Evolutionary conservation across 805 yeast genomes (phyloP).

Genomic region (Ogataea salicorniae): DNA sequence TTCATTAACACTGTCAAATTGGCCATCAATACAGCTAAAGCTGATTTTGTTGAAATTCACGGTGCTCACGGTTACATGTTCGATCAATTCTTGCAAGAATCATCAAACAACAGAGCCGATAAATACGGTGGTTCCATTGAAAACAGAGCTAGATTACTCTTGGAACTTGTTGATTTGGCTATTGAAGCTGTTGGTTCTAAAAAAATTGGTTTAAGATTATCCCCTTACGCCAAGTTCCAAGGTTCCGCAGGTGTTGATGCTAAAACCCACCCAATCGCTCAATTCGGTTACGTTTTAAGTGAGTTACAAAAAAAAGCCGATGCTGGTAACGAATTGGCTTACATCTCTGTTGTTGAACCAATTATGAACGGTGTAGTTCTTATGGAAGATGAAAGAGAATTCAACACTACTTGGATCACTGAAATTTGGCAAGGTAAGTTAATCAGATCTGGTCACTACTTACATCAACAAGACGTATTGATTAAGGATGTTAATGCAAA

Average conservation of each 20-base stretch:
- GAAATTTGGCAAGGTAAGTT: slow-evolving; percentile 33
- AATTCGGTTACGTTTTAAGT: slow-evolving; percentile 34
- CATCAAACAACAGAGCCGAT: slow-evolving; percentile 36
- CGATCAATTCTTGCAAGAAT: slow-evolving; percentile 35
- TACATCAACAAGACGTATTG: slow-evolving; percentile 25
- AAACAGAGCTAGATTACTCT: slow-evolving; percentile 34
- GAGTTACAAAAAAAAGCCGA: slow-evolving; percentile 36
- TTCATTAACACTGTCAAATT: slow-evolving; percentile 42
- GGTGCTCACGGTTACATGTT: slow-evolving; percentile 37
- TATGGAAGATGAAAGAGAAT: slow-evolving; percentile 1
- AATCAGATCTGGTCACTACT: slow-evolving; percentile 18
- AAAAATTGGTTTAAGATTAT: slow-evolving; percentile 42
- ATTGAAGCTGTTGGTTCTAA: slow-evolving; percentile 47
- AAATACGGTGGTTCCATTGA: slow-evolving; percentile 42
- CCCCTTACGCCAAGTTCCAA: slow-evolving; percentile 40
- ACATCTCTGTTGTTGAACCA: slow-evolving; percentile 29
- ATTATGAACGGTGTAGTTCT: slow-evolving; percentile 11
- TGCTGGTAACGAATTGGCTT: slow-evolving; percentile 23
- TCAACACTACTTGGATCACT: slow-evolving; percentile 15
- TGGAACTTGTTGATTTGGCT: slow-evolving; percentile 47
- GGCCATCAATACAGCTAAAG: slow-evolving; percentile 33
- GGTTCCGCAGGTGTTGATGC: slow-evolving; percentile 33
- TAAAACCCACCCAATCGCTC: slow-evolving; percentile 32
- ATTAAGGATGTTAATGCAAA: slow-evolving; percentile 22
- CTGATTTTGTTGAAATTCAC: slow-evolving; percentile 39